A percentile compares a stretch with the other conserved stretches of the same genome.
Evolutionary conservation across 495 filamentous ascomycete species (phyloP).

Genomic region (Chaetomium cochliodes): DNA sequence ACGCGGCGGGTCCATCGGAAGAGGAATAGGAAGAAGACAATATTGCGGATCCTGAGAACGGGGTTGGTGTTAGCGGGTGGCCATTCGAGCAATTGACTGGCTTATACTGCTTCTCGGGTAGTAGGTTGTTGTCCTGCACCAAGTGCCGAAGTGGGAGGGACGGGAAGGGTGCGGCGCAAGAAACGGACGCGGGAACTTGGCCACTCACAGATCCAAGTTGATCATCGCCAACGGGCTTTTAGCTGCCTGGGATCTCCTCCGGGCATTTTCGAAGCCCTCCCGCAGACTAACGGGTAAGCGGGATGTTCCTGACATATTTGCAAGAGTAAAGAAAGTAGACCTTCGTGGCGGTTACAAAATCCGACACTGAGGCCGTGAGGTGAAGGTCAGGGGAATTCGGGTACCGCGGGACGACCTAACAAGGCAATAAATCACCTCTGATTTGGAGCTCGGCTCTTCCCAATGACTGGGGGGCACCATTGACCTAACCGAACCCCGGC

Average conservation of each 20-base stretch:
- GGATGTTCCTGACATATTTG: slow-evolving; percentile 60
- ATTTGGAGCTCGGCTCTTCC: slow-evolving; percentile 1
- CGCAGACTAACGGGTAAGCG: slow-evolving; percentile 66
- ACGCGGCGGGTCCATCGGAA: slow-evolving; percentile 80
- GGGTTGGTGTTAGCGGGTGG: slow-evolving; percentile 17
- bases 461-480: not conserved
- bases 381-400: slow-evolving; percentile 4
- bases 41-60: slow-evolving; percentile 67
- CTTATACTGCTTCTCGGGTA: not conserved
- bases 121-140: not conserved
- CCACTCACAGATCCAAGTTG: slow-evolving; percentile 78
- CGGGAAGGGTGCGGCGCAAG: slow-evolving; percentile 4
- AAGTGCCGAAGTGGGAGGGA: slow-evolving; percentile 7
- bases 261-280: slow-evolving; percentile 57
- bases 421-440: not conserved
- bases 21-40: slow-evolving; percentile 87
- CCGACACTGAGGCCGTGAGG: not conserved
- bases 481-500: slow-evolving; percentile 1
- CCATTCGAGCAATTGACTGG: not conserved
- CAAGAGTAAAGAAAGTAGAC: not conserved
- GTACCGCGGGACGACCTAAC: slow-evolving; percentile 5
- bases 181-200: not conserved
- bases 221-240: slow-evolving; percentile 58
- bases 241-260: slow-evolving; percentile 52
- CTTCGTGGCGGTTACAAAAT: not conserved